phyloP scores from a whole-genome alignment of 2,329 filamentous ascomycete genomes.

The Stachybotrys elegans region DNA sequence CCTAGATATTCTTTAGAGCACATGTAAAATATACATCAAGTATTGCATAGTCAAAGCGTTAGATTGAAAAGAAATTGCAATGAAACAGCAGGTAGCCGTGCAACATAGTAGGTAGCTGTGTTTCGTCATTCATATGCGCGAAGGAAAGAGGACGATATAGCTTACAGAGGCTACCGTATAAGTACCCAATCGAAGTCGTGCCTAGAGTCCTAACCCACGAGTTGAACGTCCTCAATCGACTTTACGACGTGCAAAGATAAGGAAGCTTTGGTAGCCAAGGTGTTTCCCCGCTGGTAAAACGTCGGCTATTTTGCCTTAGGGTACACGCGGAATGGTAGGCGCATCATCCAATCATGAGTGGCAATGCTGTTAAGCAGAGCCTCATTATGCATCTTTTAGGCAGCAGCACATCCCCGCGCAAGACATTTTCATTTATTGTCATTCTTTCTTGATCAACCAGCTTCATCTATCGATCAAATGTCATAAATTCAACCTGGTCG shows the following conservation, averaged over 20 bases:
- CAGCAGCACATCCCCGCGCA: neutral
- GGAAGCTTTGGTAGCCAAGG: neutral
- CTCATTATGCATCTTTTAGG: neutral
- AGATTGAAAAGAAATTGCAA: too few relatives aligned
- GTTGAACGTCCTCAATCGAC: too few relatives aligned
- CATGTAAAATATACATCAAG: too few relatives aligned
- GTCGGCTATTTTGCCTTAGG: neutral
- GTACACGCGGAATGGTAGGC: neutral
- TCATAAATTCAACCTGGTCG: neutral
- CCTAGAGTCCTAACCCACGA: too few relatives aligned
- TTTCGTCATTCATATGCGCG: too few relatives aligned
- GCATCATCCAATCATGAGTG: neutral
- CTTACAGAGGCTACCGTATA: too few relatives aligned
- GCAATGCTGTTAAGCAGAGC: neutral
- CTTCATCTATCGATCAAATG: neutral
- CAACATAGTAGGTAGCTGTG: too few relatives aligned
- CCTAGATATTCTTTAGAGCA: too few relatives aligned
- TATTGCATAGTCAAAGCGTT: too few relatives aligned
- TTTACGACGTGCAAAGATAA: neutral
- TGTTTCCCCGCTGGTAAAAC: neutral
- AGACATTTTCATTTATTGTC: neutral
- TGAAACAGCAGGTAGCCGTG: too few relatives aligned
- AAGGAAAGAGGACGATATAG: too few relatives aligned
- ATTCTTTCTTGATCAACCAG: neutral
- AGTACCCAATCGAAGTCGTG: too few relatives aligned